Evolutionary conservation across 306 rosid genomes (phyloP).

Genomic region (Acmispon strigosus): DNA sequence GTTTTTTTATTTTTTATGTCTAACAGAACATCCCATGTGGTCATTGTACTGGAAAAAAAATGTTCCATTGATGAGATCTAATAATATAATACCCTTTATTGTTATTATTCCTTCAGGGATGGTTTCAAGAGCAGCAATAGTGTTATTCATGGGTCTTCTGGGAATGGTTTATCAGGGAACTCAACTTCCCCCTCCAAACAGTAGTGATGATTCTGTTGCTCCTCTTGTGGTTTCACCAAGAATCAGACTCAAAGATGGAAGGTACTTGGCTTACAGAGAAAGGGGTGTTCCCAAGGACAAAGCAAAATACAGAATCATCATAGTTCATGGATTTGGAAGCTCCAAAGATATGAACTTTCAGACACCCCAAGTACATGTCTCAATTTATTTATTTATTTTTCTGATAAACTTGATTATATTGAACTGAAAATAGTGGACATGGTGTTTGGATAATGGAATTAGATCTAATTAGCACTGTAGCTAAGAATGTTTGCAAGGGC

Average conservation of each 20-base stretch:
- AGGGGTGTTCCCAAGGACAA: conserved; percentile 45
- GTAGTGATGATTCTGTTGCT: conserved; percentile 11
- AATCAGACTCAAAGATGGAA: conserved; percentile 59
- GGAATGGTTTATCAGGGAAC: conserved; percentile 70
- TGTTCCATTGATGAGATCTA: conserved; percentile 13
- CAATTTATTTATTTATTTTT: background rate
- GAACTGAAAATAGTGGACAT: background rate
- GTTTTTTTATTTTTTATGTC: background rate
- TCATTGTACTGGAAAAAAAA: background rate
- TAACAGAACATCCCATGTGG: background rate
- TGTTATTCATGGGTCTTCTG: conserved; percentile 55
- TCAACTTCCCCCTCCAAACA: conserved; percentile 46
- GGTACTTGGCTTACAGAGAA: conserved; percentile 59
- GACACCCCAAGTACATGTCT: conserved; percentile 29
- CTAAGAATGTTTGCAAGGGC: background rate
- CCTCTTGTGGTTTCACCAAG: conserved; percentile 27
- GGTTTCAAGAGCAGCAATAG: conserved; percentile 46
- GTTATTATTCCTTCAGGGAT: conserved; percentile 25
- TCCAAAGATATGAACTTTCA: conserved; percentile 53
- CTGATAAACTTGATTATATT: background rate
- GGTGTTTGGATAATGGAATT: conserved; percentile 4
- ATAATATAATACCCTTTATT: conserved; percentile 3
- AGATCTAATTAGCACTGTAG: conserved; percentile 16
- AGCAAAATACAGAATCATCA: conserved; percentile 40
- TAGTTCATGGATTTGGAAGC: conserved; percentile 59